These are phyloP conservation scores for Nicotiana sylvestris DNA, from an alignment of 257 asterid species.

Conservation along the genomic window DNA sequence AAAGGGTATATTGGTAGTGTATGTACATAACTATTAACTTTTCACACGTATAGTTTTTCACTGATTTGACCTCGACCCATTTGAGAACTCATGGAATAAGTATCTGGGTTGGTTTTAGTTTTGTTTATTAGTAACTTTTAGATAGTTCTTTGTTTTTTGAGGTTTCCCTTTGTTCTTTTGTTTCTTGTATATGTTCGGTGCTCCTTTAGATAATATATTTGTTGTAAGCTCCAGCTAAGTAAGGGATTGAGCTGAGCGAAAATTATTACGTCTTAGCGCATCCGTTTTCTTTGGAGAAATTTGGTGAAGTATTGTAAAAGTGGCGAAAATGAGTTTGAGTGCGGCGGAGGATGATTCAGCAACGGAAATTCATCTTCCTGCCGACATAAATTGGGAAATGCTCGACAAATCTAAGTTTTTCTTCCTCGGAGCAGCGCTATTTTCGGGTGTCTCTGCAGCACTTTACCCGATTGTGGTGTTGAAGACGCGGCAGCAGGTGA, in stretches of 20 bases:
- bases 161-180: not conserved
- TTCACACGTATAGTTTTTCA: conserved; percentile 15
- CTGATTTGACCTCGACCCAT: conserved; percentile 28
- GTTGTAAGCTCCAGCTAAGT: not conserved
- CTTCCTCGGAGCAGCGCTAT: conserved; percentile 86
- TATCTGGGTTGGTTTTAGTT: conserved; percentile 18
- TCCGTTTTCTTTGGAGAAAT: conserved; percentile 30
- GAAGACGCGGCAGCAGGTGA: conserved; percentile 88
- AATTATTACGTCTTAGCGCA: too few species aligned
- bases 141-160: not conserved
- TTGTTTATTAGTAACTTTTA: not conserved
- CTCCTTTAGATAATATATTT: not conserved
- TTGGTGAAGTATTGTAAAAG: conserved; percentile 77
- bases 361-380: conserved; percentile 86
- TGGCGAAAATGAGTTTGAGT: conserved; percentile 84
- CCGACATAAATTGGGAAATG: conserved; percentile 96
- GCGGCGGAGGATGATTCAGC: conserved; percentile 83
- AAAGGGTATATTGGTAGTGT: not conserved
- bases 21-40: not conserved
- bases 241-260: conserved; percentile 2
- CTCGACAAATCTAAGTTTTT: conserved; percentile 93
- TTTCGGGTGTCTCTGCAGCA: conserved; percentile 80
- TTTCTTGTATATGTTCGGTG: too few species aligned
- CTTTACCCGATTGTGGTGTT: conserved; percentile 79
- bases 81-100: conserved; percentile 14